Base-by-base conservation (phyloP, 2,329 filamentous ascomycete species). In the Colletotrichum agaves region DNA sequence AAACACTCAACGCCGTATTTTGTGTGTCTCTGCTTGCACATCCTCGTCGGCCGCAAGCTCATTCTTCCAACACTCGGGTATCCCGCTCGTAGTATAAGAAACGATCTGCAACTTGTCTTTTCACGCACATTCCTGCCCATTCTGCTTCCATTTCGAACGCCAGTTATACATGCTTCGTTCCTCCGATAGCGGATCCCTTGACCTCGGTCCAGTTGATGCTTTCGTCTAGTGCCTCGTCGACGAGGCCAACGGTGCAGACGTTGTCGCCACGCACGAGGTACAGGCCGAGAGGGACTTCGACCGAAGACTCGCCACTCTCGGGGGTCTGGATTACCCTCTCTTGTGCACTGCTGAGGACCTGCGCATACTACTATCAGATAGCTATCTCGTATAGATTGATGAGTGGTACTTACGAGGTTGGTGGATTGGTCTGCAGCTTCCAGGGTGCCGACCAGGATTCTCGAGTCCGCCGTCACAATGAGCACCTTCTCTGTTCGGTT, bases 251-350 rank as follows among this genome's bases (percentile, higher is more conserved):
- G 15, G 97, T 86, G 70, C 94, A 94, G 53, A 99, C 95, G 75
- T 97, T 98, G 78, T 99, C 96, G 59, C 96, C 96, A 68, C 96
- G 88, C 64, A 99, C 92, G 65, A 99, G 86, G 78, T 98, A 98
- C 5, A 98, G 82, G 1, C 96, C 96, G 70, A 98, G 88, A 4
- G 91, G 89, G 17, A 96, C 90, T 76, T 96, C 89, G 66, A 90
- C 88, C 47, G 92, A 97, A 0, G 91, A 88, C 73, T 97, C 93
- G 44, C 89, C 87, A 75, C 97, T 93, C 76, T 98, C 94, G 47
- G 88, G 87, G 1, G 92, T 91, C 71, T 93, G 91, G 74, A 99
- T 97, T 70, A 98, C 92, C 72, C 96, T 92, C 80, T 99, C 96
- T 69, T 94, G 84, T 4, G 95, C 93, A 71, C 93, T 86, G 72